Base-by-base conservation (phyloP, 768 basidiomycete genomes). In the Galerina marginata region DNA sequence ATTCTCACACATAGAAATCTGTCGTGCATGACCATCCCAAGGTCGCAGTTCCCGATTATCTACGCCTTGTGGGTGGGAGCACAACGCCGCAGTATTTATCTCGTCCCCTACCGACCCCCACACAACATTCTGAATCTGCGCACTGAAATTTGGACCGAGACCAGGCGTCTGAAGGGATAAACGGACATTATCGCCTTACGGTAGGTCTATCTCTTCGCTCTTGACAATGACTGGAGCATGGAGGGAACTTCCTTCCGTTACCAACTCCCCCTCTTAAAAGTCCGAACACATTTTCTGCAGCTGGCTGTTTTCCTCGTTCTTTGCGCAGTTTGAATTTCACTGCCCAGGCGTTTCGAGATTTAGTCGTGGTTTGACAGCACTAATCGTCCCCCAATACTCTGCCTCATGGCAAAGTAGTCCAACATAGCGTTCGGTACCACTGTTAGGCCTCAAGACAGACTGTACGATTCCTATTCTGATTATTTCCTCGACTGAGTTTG, bases 321-420 rank as follows among this genome's bases (percentile, higher is more conserved):
- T 53, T 16, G 39, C 38, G 23, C 12, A 25, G 36, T 53, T 25
- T 12, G 16, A 40, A 25, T 53, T 25, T 20, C 9, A 7, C 29
- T 53, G 23, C 15, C 25, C 16, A 26, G 25, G 16, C 26, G 25
- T 23, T 52, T 23, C 16, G 20, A 40, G 12, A 53, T 40, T 42
- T 53, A 12, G 25, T 26, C 51, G 51, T 53, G 51, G 51, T 40
- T 14, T 38, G 51, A 42, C 23, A 29, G 51, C 37, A 42, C 11
- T 23, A 39, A 26, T 16, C 14, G 42, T 53, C 33, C 20, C 38
- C 23, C 42, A 9, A 40, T 12, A 39, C 16, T 16, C 25, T 16
- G n/a, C 51, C 51, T 53, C 51, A 29, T 53, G 51, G 38, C 51
- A 15, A 25, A 29, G 51, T 40, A 38, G 42, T 42, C 23, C 23